Evolutionary conservation across 805 yeast species (phyloP).

Genomic region (Wickerhamiella vanderwaltii): DNA sequence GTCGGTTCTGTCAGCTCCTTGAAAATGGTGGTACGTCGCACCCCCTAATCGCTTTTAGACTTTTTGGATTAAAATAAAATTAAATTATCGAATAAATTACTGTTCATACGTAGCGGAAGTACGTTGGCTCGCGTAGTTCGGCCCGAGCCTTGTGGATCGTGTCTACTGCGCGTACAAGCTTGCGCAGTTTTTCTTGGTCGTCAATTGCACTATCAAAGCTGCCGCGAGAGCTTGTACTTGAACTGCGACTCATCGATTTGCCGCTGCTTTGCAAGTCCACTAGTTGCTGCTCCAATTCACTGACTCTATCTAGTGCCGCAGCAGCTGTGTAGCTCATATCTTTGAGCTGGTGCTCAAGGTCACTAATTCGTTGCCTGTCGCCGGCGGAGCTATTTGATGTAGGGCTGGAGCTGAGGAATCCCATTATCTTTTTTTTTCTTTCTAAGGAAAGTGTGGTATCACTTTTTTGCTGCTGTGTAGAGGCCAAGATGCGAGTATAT

Average conservation of each 20-base stretch:
- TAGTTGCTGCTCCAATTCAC: constrained; percentile 20
- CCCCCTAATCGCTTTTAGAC: too few species aligned
- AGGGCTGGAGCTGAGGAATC: constrained; percentile 3
- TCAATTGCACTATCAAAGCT: constrained; percentile 5
- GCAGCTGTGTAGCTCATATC: constrained; percentile 22
- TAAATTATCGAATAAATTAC: too few species aligned
- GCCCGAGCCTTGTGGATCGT: constrained; percentile 19
- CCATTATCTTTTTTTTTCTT: too few species aligned
- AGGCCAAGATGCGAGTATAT: too few species aligned
- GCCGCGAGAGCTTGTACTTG: constrained; percentile 7
- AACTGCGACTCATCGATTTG: not conserved
- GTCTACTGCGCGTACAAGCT: constrained; percentile 19
- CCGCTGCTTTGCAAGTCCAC: constrained; percentile 6
- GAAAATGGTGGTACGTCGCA: too few species aligned
- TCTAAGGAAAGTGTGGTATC: too few species aligned
- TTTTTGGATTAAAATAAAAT: too few species aligned
- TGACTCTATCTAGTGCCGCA: constrained; percentile 22
- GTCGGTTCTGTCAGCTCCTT: too few species aligned
- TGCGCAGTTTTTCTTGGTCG: constrained; percentile 9
- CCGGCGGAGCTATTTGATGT: not conserved
- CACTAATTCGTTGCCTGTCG: constrained; percentile 17
- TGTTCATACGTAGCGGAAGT: constrained; percentile 19
- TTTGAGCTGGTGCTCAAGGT: constrained; percentile 21
- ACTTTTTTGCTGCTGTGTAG: too few species aligned
- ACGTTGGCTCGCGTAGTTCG: constrained; percentile 19